Percentiles rank a stretch among this genome's conserved stretches.
Evolutionary conservation across 805 yeast species (phyloP).

Genomic region (Metschnikowia vanudenii): DNA sequence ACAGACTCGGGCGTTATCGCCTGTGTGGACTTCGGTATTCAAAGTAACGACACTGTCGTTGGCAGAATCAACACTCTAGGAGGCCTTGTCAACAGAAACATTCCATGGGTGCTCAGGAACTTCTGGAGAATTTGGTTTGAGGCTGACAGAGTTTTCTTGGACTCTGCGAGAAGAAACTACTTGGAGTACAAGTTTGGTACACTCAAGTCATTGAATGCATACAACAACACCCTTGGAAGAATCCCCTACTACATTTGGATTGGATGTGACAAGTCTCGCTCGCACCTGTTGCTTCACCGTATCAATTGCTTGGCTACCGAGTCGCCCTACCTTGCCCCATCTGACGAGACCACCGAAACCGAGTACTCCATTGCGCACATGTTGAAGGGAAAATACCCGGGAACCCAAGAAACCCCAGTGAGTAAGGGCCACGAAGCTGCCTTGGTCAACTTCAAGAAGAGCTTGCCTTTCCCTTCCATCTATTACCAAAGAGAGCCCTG

Average conservation of each 20-base stretch:
- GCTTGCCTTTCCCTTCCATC: conserved; percentile 75
- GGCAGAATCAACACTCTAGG: conserved; percentile 76
- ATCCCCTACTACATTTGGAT: conserved; percentile 85
- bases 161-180: conserved; percentile 78
- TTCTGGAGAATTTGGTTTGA: conserved; percentile 91
- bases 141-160: conserved; percentile 75
- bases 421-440: conserved; percentile 82
- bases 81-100: conserved; percentile 67
- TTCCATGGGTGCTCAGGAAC: conserved; percentile 73
- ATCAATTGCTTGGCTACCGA: conserved; percentile 75
- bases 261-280: conserved; percentile 50
- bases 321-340: conserved; percentile 76
- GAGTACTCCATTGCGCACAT: conserved; percentile 18
- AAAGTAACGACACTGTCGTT: conserved; percentile 57
- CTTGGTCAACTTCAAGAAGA: conserved; percentile 54
- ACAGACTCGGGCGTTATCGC: conserved; percentile 60
- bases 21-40: conserved; percentile 80
- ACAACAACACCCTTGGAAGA: conserved; percentile 63
- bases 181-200: conserved; percentile 83
- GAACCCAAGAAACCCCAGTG: conserved; percentile 28
- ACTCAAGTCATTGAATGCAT: conserved; percentile 65
- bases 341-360: conserved; percentile 26
- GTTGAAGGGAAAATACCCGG: conserved; percentile 19
- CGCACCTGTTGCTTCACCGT: conserved; percentile 52
- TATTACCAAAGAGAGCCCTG: conserved; percentile 76